Conservation (phyloP, 2,329 filamentous ascomycete genomes). For the Fusarium sp. region DNA sequence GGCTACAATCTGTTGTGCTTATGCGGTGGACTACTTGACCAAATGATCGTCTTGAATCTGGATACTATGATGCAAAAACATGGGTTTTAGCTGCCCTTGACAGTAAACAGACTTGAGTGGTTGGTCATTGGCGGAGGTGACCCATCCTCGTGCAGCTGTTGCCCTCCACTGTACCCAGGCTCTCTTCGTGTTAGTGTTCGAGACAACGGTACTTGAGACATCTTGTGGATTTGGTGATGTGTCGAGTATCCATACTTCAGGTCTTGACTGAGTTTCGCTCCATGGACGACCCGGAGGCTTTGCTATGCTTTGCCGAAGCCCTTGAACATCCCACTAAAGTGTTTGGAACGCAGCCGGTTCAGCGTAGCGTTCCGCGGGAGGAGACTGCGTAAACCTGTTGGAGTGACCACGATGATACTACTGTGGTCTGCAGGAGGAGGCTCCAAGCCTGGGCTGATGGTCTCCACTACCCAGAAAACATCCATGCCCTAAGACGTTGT, state of each 20-base stretch:
- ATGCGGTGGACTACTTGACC: not conserved
- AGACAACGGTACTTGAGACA: constrained; percentile 31
- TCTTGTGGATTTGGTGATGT: constrained; percentile 5
- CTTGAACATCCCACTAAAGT: constrained; percentile 23
- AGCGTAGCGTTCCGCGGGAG: constrained; percentile 26
- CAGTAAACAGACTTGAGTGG: constrained; percentile 11
- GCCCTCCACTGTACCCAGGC: constrained; percentile 29
- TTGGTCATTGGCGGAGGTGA: constrained; percentile 17
- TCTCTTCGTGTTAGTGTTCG: constrained; percentile 26
- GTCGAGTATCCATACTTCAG: constrained; percentile 22
- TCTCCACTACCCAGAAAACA: constrained; percentile 28
- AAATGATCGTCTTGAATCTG: not conserved
- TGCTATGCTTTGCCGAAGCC: constrained; percentile 26
- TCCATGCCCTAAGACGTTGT: constrained; percentile 32
- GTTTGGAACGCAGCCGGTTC: constrained; percentile 32
- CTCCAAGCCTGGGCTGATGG: constrained; percentile 33
- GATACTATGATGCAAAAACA: not conserved
- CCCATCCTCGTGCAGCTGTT: constrained; percentile 31
- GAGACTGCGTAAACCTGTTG: constrained; percentile 24
- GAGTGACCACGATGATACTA: constrained; percentile 17
- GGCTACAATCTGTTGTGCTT: not conserved
- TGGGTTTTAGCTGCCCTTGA: constrained; percentile 11
- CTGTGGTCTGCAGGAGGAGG: constrained; percentile 32
- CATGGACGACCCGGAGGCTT: constrained; percentile 5
- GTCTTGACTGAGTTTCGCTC: constrained; percentile 18